Evolutionary conservation across 768 basidiomycete genomes (phyloP).

Genomic region (Trametes elegans): DNA sequence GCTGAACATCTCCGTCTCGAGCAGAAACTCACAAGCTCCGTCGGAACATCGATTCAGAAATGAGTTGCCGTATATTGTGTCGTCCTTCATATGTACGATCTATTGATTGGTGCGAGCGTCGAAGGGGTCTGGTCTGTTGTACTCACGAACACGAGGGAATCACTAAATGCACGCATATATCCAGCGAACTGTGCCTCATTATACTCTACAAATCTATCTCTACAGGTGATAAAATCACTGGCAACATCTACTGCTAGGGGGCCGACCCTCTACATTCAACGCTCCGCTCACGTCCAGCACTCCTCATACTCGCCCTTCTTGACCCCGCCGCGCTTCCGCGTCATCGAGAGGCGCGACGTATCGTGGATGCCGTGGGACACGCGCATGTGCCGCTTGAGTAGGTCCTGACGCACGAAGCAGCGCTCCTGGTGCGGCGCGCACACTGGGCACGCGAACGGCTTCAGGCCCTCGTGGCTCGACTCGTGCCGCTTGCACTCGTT

Average conservation of each 20-base stretch:
- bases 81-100: too few species aligned
- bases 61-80: too few species aligned
- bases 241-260: neutral
- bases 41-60: too few species aligned
- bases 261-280: too few species aligned
- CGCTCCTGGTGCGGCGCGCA: constrained; percentile 44
- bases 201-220: too few species aligned
- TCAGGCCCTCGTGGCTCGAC: constrained; percentile 55
- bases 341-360: constrained; percentile 32
- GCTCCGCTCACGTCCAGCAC: constrained; percentile 16
- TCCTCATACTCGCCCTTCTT: constrained; percentile 13
- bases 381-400: constrained; percentile 63
- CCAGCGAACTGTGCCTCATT: too few species aligned
- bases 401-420: constrained; percentile 65
- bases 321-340: constrained; percentile 29
- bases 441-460: constrained; percentile 57
- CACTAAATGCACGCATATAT: too few species aligned
- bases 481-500: constrained; percentile 80
- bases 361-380: constrained; percentile 46
- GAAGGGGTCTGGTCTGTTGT: too few species aligned
- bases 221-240: neutral
- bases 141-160: too few species aligned
- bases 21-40: too few species aligned
- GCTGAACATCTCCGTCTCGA: too few species aligned
- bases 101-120: too few species aligned